Conservation (phyloP, 768 basidiomycete genomes). For the Boletus rufocinnamomeus region DNA sequence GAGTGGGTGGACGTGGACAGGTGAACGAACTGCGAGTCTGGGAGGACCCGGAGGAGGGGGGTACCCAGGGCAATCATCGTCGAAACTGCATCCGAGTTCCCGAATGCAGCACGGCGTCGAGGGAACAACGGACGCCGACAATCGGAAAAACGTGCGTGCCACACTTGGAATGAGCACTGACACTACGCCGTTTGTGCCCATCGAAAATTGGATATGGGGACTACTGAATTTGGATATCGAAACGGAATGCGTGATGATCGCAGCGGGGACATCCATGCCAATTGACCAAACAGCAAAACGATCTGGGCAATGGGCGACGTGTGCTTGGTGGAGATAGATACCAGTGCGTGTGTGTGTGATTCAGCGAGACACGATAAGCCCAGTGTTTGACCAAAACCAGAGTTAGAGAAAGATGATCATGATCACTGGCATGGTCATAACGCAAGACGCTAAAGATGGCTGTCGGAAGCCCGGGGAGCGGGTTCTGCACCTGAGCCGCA, state of each 20-base stretch:
- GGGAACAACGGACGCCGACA: not conserved
- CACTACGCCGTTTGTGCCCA: not conserved
- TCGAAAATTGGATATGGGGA: not conserved
- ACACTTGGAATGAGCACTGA: not conserved
- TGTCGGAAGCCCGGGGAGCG: slow-evolving; percentile 8
- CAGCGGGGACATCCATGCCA: not conserved
- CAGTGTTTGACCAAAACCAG: not conserved
- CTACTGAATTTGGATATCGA: slow-evolving; percentile 7
- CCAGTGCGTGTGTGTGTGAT: not conserved
- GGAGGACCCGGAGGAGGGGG: not conserved
- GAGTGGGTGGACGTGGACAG: not conserved
- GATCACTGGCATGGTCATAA: no score
- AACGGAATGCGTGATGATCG: slow-evolving; percentile 13
- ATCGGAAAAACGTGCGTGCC: not conserved
- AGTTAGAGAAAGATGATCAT: not conserved
- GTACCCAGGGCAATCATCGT: not conserved
- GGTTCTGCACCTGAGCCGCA: not conserved
- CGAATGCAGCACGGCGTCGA: not conserved
- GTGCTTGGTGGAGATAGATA: slow-evolving; percentile 12
- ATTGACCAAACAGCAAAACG: not conserved
- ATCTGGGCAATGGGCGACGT: slow-evolving; percentile 2
- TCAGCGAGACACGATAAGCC: not conserved
- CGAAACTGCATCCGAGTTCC: not conserved
- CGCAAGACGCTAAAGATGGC: not conserved
- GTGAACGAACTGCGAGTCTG: not conserved